phyloP scores from a whole-genome alignment of 2,329 filamentous ascomycete species.

The Rutstroemia sydowiana region DNA sequence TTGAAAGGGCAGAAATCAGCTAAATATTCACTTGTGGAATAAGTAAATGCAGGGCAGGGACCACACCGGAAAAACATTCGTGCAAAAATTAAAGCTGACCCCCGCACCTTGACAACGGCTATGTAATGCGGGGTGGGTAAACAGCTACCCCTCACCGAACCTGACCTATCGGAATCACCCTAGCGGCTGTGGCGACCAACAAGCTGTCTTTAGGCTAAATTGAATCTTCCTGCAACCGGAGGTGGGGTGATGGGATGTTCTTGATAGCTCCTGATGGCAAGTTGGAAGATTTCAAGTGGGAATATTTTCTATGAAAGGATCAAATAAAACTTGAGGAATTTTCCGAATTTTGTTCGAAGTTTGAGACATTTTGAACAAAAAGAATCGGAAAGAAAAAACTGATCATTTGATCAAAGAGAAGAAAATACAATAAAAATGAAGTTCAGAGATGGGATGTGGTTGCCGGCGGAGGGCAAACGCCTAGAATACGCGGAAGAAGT shows the following conservation, averaged over 20 bases:
- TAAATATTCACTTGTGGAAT: constrained; percentile 6
- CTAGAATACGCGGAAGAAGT: constrained; percentile 62
- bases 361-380: too few species aligned
- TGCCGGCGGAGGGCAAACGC: constrained; percentile 50
- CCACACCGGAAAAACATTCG: constrained; percentile 8
- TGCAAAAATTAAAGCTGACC: not conserved
- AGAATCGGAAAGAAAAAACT: not conserved
- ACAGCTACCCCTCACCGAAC: constrained; percentile 3
- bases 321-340: too few species aligned
- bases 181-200: too few species aligned
- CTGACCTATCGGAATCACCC: constrained; percentile 4
- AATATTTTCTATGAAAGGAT: too few species aligned
- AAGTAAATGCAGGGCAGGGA: not conserved
- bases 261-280: not conserved
- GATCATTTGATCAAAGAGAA: not conserved
- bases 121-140: constrained; percentile 4
- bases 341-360: too few species aligned
- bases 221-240: too few species aligned
- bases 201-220: constrained; percentile 8
- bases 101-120: not conserved
- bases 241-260: too few species aligned
- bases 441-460: constrained; percentile 62
- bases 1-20: not conserved
- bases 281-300: too few species aligned
- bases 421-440: constrained; percentile 39